Evolutionary conservation across 345 rosid species (phyloP), one percentile per base, ranked within the genome.

Genomic region (Linum trigynum): DNA sequence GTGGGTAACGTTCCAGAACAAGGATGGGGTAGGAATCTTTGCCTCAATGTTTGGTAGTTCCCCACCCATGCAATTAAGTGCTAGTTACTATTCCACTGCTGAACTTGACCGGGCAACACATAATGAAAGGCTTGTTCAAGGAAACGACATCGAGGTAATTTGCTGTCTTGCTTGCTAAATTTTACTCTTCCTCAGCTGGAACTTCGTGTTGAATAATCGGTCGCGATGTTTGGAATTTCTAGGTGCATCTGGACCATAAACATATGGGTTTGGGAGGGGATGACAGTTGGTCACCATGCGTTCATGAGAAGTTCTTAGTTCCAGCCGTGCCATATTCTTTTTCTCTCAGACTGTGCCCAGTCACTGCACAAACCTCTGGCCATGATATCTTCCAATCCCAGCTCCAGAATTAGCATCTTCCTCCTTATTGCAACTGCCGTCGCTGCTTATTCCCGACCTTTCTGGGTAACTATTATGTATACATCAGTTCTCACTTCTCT

Each of bases 171-270:
- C 37, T 48, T 37, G 3, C 50, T 59, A 23, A 38, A 62, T n/a
- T 39, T 39, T 11, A 12, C 11, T 61, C 14, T 39, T 41, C 45
- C 43, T 45, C 53, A 35, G 4, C 15, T 37, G 7, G 11, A 40
- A 3, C 3, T 38, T 32, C 42, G 38, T 11, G 38, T 12, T 69
- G 38, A 65, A 48, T 6, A 12, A 12, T 9, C 14, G 14, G 0
- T 12, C 11, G 53, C 43, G 51, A 38, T 48, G 55, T 11, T 40
- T 50, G 55, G 40, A n/a, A 57, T 45, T 62, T 70, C 57, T 73
- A 94, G 97, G 96, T 94, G 63, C 99, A 94, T 79, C 92, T 94
- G 7, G 97, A 94, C 79, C 96, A 94, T 79, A 88, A 84, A 76
- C 99, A 94, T 81, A 94, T 88, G 95, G 99, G 97, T 2, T 2